Evolutionary conservation across 1,284 basidiomycete genomes (phyloP), one percentile per base, ranked within the genome.

Genomic region (Trichosporon coremiiforme): DNA sequence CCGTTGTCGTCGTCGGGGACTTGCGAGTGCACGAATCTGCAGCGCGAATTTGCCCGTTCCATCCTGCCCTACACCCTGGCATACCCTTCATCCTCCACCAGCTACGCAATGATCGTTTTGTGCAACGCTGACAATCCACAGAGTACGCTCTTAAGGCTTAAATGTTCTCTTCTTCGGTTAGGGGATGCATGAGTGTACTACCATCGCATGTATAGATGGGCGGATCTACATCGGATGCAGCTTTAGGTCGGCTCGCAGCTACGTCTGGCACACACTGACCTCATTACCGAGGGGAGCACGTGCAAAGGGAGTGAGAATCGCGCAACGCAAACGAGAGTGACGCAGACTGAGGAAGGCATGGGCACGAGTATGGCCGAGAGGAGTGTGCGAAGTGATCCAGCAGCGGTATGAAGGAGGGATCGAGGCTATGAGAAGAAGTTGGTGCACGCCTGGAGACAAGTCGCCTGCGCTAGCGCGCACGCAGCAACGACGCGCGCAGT

Each of bases 91-190:
- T 25, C 25, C 25, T 25, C 25, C 25, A 25, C 25, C 25, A 25
- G 25, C 25, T 25, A 25, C 25, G 25, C 25, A 25, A 25, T 25
- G 25, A 25, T 25, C 25, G 25, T 25, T 25, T 25, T 25, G 25
- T 25, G 25, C 25, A 25, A 25, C 25, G 63, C 66, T 69, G 64
- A 66, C 68, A 7, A 12, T 35, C 62, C 38, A 31, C 73, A 81
- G 79, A 81, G 77, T 80, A 74, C 80, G 82, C 83, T 70, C 80
- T 83, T 78, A 83, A 83, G 82, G 80, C 80, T 69, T 83, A 76
- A 74, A 60, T 66, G 35, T 67, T 63, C 65, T 65, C 66, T 62
- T 65, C 60, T 71, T 67, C 64, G 70, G 68, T 67, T 68, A 64
- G 71, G 70, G 68, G 73, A 77, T 77, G 76, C 76, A 77, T 75